phyloP scores from a whole-genome alignment of 805 yeast genomes.

The Pichia phayaonensis region DNA sequence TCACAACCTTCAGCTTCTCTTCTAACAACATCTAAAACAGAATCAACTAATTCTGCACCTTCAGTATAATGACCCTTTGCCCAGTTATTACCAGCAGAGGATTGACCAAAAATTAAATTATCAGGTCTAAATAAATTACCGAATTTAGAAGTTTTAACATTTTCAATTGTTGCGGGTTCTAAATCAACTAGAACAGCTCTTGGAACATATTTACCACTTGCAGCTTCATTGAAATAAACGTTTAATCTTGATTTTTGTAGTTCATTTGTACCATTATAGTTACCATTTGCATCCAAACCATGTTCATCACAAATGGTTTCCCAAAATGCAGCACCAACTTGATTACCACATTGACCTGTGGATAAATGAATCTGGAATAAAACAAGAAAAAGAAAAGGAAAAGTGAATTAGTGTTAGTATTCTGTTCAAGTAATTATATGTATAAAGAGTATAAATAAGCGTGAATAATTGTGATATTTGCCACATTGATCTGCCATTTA shows the following conservation, averaged over 20 bases:
- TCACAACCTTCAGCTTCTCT: constrained; percentile 93
- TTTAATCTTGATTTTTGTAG: constrained; percentile 48
- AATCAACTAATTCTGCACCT: constrained; percentile 89
- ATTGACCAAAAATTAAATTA: constrained; percentile 80
- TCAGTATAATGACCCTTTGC: constrained; percentile 96
- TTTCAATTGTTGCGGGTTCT: constrained; percentile 91
- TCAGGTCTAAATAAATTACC: constrained; percentile 91
- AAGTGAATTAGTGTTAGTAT: neutral
- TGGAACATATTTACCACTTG: constrained; percentile 84
- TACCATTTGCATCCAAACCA: constrained; percentile 70
- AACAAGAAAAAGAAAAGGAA: neutral
- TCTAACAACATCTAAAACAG: constrained; percentile 82
- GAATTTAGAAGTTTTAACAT: constrained; percentile 69
- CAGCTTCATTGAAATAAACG: constrained; percentile 85
- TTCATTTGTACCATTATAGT: constrained; percentile 53
- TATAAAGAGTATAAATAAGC: neutral
- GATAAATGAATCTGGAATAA: constrained; percentile 77
- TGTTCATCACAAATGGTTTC: constrained; percentile 87
- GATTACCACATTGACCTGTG: constrained; percentile 99
- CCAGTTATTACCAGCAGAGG: constrained; percentile 95
- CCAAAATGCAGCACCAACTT: constrained; percentile 94
- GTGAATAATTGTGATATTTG: neutral
- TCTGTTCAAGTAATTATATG: neutral
- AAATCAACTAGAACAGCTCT: constrained; percentile 88
- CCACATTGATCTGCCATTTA: neutral